A percentile compares a stretch with the other conserved stretches of the same genome.
phyloP scores from a whole-genome alignment of 1,284 basidiomycete species.

The Violaceomyces palustris region DNA sequence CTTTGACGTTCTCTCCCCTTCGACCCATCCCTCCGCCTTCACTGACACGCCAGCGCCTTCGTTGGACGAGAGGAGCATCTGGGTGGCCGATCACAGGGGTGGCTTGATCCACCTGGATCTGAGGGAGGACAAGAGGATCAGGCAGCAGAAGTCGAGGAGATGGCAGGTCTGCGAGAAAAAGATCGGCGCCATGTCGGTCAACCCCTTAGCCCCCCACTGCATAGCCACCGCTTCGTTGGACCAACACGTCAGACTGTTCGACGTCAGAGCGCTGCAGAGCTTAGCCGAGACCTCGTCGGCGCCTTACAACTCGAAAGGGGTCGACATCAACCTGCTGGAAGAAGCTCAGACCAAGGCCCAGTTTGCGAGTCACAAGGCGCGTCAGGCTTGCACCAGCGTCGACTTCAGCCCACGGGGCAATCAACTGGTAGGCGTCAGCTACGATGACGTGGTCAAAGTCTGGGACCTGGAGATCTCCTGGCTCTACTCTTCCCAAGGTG shows the following conservation, averaged over 20 bases:
- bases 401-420: conserved; percentile 42
- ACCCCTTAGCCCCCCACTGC: conserved; percentile 28
- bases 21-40: conserved; percentile 26
- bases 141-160: conserved; percentile 13
- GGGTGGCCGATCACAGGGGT: conserved; percentile 50
- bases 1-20: conserved; percentile 45
- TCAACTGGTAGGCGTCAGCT: conserved; percentile 41
- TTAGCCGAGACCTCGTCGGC: conserved; percentile 19
- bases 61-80: conserved; percentile 40
- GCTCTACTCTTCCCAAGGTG: conserved; percentile 17
- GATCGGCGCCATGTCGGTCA: conserved; percentile 50
- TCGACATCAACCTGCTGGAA: conserved; percentile 28
- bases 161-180: conserved; percentile 52
- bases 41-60: conserved; percentile 24
- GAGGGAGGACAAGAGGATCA: conserved; percentile 16
- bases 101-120: conserved; percentile 45
- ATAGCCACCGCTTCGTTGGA: conserved; percentile 48
- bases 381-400: conserved; percentile 46
- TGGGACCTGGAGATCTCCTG: conserved; percentile 15
- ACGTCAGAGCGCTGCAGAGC: conserved; percentile 34
- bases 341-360: conserved; percentile 25
- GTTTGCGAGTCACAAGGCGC: conserved; percentile 19
- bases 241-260: conserved; percentile 45
- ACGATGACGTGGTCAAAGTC: conserved; percentile 46
- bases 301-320: conserved; percentile 29